Evolutionary conservation across 306 rosid species (phyloP), one percentile per base, ranked within the genome.

Genomic region (Fragaria vesca): DNA sequence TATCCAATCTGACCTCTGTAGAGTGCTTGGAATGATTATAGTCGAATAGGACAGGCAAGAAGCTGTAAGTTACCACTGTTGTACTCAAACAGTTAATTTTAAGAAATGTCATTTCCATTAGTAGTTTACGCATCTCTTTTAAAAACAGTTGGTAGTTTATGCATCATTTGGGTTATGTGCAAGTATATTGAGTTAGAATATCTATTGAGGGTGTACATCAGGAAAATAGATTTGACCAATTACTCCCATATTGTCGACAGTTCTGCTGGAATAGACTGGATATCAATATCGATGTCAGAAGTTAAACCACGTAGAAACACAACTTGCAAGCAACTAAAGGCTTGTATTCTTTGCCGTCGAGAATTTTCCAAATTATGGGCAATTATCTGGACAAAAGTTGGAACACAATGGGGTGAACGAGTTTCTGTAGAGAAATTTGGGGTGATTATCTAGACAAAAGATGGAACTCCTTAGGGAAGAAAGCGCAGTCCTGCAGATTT

Each of bases 401-500:
- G 94, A 93, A 75, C 81, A 91, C 68, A 43, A 86, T 82, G 93
- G 0, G 96, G 97, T 8, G 98, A 92, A 78, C 92, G 93, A 52
- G 98, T 92, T 43, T 91, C 92, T 74, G 86, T 90, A 0, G 96
- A 94, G 34, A 32, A 32, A 32, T 32, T 32, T 3, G 4, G 36
- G 36, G 36, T 32, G 36, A 32, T 32, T 32, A 32, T 32, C 36
- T 3, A 3, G 36, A 32, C 36, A 3, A 32, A 32, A 32, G 36
- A 32, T 32, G 36, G 36, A 3, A 32, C 36, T 32, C 36, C 36
- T 3, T 32, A 3, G 36, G 36, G 36, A 48, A 88, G 97, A 82
- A 94, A 94, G 90, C 89, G 78, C 26, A 89, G 87, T 79, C 97
- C 91, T 36, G 91, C 92, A 72, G 98, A 94, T 80, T 89, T 94